These are phyloP conservation scores for Podaxis sp. DNA, from an alignment of 768 basidiomycete genomes.

Conservation along the genomic window DNA sequence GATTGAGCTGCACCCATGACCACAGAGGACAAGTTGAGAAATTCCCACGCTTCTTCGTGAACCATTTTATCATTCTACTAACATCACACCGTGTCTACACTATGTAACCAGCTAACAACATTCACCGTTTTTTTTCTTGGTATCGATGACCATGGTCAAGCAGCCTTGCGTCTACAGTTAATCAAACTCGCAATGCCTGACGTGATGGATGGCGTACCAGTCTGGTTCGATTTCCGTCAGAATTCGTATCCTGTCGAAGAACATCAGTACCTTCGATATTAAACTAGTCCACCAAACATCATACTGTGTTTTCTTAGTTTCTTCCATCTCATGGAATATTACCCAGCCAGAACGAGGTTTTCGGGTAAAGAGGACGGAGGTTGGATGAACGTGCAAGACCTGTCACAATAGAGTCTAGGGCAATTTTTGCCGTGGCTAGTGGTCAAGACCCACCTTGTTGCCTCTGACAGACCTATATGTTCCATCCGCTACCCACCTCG, in stretches of 20 bases:
- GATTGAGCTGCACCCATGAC: slow-evolving; percentile 71
- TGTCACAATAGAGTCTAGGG: slow-evolving; percentile 25
- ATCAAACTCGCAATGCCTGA: background rate
- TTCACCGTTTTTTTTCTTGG: background rate
- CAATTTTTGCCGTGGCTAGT: background rate
- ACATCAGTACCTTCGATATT: slow-evolving; percentile 12
- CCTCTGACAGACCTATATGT: slow-evolving; percentile 89
- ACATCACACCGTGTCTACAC: background rate
- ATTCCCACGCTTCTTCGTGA: slow-evolving; percentile 3
- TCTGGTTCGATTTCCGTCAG: slow-evolving; percentile 94
- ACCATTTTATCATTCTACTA: background rate
- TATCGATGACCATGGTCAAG: slow-evolving; percentile 33
- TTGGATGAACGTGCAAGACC: slow-evolving; percentile 89
- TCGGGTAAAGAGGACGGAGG: slow-evolving; percentile 89
- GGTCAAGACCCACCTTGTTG: slow-evolving; percentile 53
- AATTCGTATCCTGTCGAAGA: slow-evolving; percentile 68
- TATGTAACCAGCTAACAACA: background rate
- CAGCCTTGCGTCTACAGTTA: slow-evolving; percentile 20
- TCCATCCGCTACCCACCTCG: slow-evolving; percentile 87
- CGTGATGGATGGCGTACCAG: slow-evolving; percentile 46
- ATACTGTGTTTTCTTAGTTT: slow-evolving; percentile 92
- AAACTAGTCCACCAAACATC: slow-evolving; percentile 20
- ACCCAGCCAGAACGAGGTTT: slow-evolving; percentile 92
- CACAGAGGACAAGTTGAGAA: slow-evolving; percentile 7
- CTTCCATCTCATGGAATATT: slow-evolving; percentile 92